A percentile compares a stretch with the other conserved stretches of the same genome.
phyloP scores from a whole-genome alignment of 2,329 filamentous ascomycete species.

The Fusarium proliferatum region DNA sequence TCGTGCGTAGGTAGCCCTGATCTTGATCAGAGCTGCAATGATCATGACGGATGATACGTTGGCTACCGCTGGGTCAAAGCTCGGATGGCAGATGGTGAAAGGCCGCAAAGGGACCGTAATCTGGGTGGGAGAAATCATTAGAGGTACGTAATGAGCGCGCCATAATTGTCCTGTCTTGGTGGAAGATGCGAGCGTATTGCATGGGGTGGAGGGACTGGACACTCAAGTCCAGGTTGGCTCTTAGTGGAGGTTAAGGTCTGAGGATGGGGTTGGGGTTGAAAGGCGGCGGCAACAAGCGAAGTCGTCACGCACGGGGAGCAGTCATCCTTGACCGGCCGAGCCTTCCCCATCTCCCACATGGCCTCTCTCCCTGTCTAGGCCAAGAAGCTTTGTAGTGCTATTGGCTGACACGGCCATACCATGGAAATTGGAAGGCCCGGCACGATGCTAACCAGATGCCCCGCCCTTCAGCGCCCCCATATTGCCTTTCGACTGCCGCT shows the following conservation, averaged over 20 bases:
- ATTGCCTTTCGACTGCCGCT: constrained; percentile 13
- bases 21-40: constrained; percentile 17
- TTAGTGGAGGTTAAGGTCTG: constrained; percentile 16
- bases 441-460: background rate
- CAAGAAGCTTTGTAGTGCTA: background rate
- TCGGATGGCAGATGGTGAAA: constrained; percentile 19
- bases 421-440: constrained; percentile 2
- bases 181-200: constrained; percentile 38
- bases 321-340: constrained; percentile 41
- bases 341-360: constrained; percentile 25
- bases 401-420: constrained; percentile 16
- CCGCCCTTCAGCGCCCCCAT: constrained; percentile 34
- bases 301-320: constrained; percentile 37
- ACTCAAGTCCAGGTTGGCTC: constrained; percentile 11
- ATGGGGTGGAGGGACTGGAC: constrained; percentile 6
- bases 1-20: constrained; percentile 7
- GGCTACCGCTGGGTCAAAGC: constrained; percentile 22
- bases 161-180: constrained; percentile 32
- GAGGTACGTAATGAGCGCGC: constrained; percentile 15
- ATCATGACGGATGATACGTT: constrained; percentile 19
- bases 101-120: constrained; percentile 16
- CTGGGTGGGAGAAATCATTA: background rate
- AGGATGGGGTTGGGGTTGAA: constrained; percentile 28
- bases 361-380: constrained; percentile 18
- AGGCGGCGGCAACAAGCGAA: constrained; percentile 40